Evolutionary conservation across 352 stramenopile genomes (phyloP), one percentile per base, ranked within the genome.

Genomic region (Pythium oligandrum): DNA sequence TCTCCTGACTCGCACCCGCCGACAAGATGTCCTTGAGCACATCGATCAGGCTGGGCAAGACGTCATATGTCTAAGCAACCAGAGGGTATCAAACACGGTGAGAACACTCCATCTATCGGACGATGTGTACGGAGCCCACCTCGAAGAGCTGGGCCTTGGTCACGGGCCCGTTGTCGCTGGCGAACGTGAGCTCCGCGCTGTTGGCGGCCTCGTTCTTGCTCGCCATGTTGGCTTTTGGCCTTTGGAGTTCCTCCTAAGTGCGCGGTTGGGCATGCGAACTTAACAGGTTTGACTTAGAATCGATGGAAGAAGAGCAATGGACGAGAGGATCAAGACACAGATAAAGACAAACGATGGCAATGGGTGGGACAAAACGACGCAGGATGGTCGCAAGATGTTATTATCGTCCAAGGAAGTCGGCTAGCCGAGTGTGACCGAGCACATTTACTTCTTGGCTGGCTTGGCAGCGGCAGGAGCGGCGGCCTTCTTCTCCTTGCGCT

Each of bases 1-100:
- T 86, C 45, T 91, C 83, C 54, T 93, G 81, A 36, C 64, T 78
- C 12, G 81, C 85, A 11, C 64, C 78, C n/a, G 80, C 79, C 26
- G 81, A 79, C 31, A 90, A 57, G 49, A 93, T 79, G 61, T 93
- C 83, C 57, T 90, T 93, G 35, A 93, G 73, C 57, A 90, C 79
- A 42, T 93, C 83, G 52, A 93, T 93, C 35, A 93, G 69, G 55
- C 77, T 84, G 5, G 83, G 83, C 66, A 93, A 63, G 43, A 90
- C 68, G 51, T 93, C 83, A 48, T 90, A 93, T 17, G 75, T 78
- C 81, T 93, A 30, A 40, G 46, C 46, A 52, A 52, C 10, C 46
- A 48, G 17, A 48, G 38, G 38, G 38, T 43, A 43, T 43, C 38
- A 43, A 48, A 11, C 9, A 48, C 9, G 9, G 43, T 11, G 43